These are phyloP conservation scores for Curvularia sp. DNA, from an alignment of 2,329 filamentous ascomycete genomes.

Conservation along the genomic window DNA sequence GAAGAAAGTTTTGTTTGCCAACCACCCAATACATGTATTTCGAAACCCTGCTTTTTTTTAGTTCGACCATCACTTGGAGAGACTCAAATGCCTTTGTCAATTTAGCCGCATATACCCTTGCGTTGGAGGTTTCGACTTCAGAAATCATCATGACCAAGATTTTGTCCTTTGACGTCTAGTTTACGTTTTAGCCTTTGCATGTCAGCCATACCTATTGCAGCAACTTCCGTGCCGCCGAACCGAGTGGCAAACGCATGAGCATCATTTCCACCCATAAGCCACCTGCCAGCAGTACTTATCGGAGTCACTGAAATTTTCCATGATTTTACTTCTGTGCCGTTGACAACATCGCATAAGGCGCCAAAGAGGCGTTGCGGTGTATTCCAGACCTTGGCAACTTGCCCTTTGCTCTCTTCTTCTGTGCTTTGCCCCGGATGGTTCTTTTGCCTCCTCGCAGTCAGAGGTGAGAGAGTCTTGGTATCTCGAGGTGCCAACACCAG, in stretches of 20 bases:
- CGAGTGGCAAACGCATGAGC: not conserved
- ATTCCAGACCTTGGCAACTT: not conserved
- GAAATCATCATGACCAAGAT: not conserved
- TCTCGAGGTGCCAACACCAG: not conserved
- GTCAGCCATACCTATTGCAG: slow-evolving; percentile 9
- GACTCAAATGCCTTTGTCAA: not conserved
- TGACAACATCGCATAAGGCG: not conserved
- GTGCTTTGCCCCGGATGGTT: not conserved
- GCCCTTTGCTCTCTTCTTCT: not conserved
- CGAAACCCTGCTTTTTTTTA: not conserved
- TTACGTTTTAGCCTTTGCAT: slow-evolving; percentile 12
- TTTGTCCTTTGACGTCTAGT: slow-evolving; percentile 7
- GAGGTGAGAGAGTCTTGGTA: not conserved
- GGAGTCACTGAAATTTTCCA: not conserved
- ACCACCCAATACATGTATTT: not conserved
- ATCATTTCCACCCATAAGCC: not conserved
- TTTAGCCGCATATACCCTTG: not conserved
- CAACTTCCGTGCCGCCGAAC: slow-evolving; percentile 1
- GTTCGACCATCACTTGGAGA: not conserved
- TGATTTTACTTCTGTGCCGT: not conserved
- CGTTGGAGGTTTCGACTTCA: not conserved
- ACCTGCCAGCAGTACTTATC: not conserved
- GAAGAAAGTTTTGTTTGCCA: not conserved
- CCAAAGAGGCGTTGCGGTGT: not conserved
- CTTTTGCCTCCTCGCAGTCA: not conserved